Base-by-base conservation (phyloP, 2,329 filamentous ascomycete species). In the Trichophyton simii region DNA sequence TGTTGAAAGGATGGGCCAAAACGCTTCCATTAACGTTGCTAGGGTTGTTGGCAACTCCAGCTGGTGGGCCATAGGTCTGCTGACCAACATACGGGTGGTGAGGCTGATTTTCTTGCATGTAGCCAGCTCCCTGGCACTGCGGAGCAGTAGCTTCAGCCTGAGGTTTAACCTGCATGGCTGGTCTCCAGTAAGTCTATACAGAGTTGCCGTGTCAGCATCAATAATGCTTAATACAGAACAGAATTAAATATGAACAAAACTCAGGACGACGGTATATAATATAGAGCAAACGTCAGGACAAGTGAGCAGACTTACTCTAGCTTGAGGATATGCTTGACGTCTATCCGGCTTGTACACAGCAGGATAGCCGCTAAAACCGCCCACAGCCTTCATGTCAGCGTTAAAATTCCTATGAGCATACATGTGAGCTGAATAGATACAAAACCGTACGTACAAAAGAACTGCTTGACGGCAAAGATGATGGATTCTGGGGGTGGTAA, bases 1-100 rank as follows among this genome's bases (percentile, higher is more conserved):
- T 66, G 46, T 65, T 64, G 55, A 71, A 66, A 13, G 70, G 58
- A n/a, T 70, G 67, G 36, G 67, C 58, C 59, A 71, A 59, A 36
- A 61, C 52, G 44, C 61, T 58, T 42, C 61, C 63, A 54, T 64
- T 68, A 7, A 63, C 62, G 34, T 71, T 68, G 46, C 66, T 57
- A 44, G 55, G 42, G 46, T 42, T 48, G 34, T 59, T 62, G 7
- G 18, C 62, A 36, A 58, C 58, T 8, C 63, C 65, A 20, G 59
- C 50, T 46, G 65, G 63, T 48, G 61, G 64, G 4, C 63, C 63
- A 62, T 70, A 72, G 44, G 44, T 59, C 18, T 67, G 65, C 3
- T 63, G 60, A 7, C 67, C 38, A 31, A 64, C 63, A 58, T 65
- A 69, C 18, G 67, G 62, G 41, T 68, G 64, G 57, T 68, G 63